A percentile compares a stretch with the other conserved stretches of the same genome.
phyloP scores from a whole-genome alignment of 2,329 filamentous ascomycete genomes.

The Talaromyces amestolkiae region DNA sequence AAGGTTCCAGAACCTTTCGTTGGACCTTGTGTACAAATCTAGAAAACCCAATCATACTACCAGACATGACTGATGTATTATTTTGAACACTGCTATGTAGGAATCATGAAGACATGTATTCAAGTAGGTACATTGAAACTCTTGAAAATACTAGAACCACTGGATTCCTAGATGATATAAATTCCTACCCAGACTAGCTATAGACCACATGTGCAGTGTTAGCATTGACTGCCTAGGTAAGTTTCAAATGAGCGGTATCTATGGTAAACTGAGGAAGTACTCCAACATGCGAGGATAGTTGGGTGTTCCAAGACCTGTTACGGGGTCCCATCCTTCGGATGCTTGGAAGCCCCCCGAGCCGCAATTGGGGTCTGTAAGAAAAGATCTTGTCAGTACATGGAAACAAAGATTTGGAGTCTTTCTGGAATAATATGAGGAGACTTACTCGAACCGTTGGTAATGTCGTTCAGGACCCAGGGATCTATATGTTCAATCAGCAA shows the following conservation, averaged over 20 bases:
- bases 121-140: not conserved
- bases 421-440: not conserved
- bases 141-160: not conserved
- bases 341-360: constrained; percentile 14
- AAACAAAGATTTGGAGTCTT: not conserved
- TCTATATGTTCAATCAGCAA: not conserved
- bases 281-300: constrained; percentile 16
- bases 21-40: not conserved
- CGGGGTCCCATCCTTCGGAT: constrained; percentile 32
- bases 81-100: too few species aligned
- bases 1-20: not conserved
- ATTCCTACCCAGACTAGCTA: not conserved
- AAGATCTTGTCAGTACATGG: not conserved
- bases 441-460: constrained; percentile 19
- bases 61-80: not conserved
- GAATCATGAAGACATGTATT: not conserved
- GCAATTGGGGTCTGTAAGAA: constrained; percentile 15
- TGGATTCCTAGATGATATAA: not conserved
- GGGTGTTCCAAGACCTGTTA: constrained; percentile 33
- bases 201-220: not conserved
- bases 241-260: not conserved
- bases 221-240: too few species aligned
- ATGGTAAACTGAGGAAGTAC: constrained; percentile 16
- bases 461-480: constrained; percentile 16
- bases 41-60: not conserved